Evolutionary conservation across 2,329 filamentous ascomycete species (phyloP).

Genomic region (Fusarium napiforme): DNA sequence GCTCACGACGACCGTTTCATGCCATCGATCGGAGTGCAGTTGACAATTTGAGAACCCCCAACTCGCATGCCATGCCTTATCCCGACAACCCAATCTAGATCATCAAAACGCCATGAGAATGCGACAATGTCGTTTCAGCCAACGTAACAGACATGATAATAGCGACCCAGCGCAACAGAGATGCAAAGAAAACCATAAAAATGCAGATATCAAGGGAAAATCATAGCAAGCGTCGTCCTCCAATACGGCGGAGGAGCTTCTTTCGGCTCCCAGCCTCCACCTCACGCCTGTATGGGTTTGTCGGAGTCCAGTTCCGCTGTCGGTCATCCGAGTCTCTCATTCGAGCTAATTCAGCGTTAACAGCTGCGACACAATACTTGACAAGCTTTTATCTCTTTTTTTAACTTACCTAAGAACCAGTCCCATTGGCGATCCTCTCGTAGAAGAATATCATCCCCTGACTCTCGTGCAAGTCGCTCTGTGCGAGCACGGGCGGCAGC

Average conservation of each 20-base stretch:
- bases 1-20: conserved; percentile 12
- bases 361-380: not conserved
- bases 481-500: conserved; percentile 67
- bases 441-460: conserved; percentile 64
- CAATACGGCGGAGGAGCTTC: conserved; percentile 56
- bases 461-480: conserved; percentile 68
- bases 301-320: conserved; percentile 58
- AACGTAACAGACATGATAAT: conserved; percentile 32
- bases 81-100: conserved; percentile 37
- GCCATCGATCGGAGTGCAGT: conserved; percentile 14
- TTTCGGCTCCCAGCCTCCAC: conserved; percentile 46
- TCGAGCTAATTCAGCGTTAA: conserved; percentile 54
- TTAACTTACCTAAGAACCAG: conserved; percentile 65
- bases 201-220: conserved; percentile 5
- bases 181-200: not conserved
- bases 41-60: conserved; percentile 23
- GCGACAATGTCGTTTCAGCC: conserved; percentile 41
- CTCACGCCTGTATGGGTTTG: conserved; percentile 50
- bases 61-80: conserved; percentile 21
- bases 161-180: conserved; percentile 36
- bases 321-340: conserved; percentile 63
- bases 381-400: not conserved
- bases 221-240: conserved; percentile 46
- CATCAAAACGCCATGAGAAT: conserved; percentile 44
- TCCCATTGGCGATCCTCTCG: conserved; percentile 71